phyloP scores from a whole-genome alignment of 225 moss, liverwort and hornwort genomes.

The Marchantia polymorpha region DNA sequence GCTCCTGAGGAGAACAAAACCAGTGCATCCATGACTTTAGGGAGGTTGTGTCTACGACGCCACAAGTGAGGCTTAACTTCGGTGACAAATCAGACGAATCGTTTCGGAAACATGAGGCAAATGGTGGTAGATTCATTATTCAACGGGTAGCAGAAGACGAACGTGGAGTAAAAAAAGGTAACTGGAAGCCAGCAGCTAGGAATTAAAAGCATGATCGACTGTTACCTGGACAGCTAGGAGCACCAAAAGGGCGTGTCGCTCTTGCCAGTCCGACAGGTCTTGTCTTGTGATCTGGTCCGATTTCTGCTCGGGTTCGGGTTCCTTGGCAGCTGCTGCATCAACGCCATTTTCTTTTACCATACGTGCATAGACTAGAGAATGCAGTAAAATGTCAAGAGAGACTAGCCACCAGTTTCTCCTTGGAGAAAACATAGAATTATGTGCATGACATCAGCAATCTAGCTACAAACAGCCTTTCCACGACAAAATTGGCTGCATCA shows the following conservation, averaged over 20 bases:
- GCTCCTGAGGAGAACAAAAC: not conserved
- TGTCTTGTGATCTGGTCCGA: slow-evolving; percentile 53
- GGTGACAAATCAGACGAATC: not conserved
- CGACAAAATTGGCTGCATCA: not conserved
- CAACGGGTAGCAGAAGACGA: not conserved
- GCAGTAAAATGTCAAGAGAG: not conserved
- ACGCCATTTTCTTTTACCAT: not conserved
- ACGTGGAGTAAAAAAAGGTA: not conserved
- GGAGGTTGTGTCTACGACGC: not conserved
- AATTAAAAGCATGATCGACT: not conserved
- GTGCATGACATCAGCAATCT: not conserved
- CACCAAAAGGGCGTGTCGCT: slow-evolving; percentile 87
- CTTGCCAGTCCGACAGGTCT: slow-evolving; percentile 83
- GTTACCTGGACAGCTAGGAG: slow-evolving; percentile 77
- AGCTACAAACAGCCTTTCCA: not conserved
- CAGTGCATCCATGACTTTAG: not conserved
- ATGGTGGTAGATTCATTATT: not conserved
- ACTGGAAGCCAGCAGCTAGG: not conserved
- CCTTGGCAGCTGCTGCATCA: slow-evolving; percentile 31
- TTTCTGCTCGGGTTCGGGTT: slow-evolving; percentile 40
- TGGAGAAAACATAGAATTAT: not conserved
- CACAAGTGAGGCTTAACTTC: not conserved
- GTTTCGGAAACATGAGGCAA: not conserved
- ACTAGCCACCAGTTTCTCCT: not conserved
- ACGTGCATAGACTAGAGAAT: not conserved